Evolutionary conservation across 768 basidiomycete species (phyloP).

Genomic region (Kwoniella bestiolae): DNA sequence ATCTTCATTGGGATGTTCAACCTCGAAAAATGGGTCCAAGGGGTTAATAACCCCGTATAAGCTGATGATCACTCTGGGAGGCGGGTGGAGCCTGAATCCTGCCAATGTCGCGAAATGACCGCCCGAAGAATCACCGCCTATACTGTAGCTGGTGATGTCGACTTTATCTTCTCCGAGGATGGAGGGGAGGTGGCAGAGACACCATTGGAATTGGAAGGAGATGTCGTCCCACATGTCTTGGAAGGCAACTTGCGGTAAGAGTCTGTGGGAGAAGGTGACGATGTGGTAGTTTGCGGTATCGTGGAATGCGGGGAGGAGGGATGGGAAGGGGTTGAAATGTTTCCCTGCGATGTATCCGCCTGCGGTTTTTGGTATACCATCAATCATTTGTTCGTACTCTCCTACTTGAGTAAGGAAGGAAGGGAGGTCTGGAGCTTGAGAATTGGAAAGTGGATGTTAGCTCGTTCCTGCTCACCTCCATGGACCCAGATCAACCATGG

Average conservation of each 20-base stretch:
- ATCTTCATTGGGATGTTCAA: not conserved
- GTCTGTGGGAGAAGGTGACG: conserved; percentile 30
- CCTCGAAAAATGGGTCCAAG: conserved; percentile 13
- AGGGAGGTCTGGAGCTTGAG: too few species aligned
- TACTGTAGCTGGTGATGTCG: conserved; percentile 16
- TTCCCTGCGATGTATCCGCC: conserved; percentile 25
- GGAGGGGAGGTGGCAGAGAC: conserved; percentile 17
- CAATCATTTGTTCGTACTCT: not conserved
- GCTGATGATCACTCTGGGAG: conserved; percentile 22
- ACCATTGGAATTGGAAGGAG: conserved; percentile 27
- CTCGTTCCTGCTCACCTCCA: conserved; percentile 12
- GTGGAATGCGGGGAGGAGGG: conserved; percentile 21
- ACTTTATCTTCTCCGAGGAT: conserved; percentile 19
- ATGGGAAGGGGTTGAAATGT: conserved; percentile 22
- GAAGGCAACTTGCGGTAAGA: conserved; percentile 24
- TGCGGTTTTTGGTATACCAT: not conserved
- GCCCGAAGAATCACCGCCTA: conserved; percentile 38
- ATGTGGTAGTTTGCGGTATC: conserved; percentile 25
- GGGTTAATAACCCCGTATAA: conserved; percentile 29
- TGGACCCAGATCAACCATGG: conserved; percentile 35
- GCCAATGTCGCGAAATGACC: conserved; percentile 21
- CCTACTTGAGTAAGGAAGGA: too few species aligned
- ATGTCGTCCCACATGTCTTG: conserved; percentile 25
- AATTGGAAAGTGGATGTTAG: too few species aligned
- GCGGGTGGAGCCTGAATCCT: conserved; percentile 7